These are phyloP conservation scores for Baudoinia panamericana DNA, from an alignment of 495 filamentous ascomycete genomes.

Conservation along the genomic window DNA sequence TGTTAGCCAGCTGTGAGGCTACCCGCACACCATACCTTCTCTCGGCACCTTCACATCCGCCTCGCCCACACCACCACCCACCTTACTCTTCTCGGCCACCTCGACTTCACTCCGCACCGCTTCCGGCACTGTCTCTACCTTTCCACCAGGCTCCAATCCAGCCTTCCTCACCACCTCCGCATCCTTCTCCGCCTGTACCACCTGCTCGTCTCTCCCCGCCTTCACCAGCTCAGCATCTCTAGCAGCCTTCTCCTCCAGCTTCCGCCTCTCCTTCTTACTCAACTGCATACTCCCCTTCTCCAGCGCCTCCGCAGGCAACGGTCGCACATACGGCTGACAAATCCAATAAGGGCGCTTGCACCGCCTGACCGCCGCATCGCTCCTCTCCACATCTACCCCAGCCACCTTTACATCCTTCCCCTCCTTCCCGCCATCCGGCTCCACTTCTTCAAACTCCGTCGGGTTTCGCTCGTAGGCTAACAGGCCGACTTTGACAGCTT, in stretches of 20 bases:
- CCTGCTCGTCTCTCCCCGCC: constrained; percentile 17
- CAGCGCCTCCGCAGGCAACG: constrained; percentile 77
- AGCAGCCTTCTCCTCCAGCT: constrained; percentile 24
- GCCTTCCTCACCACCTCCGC: constrained; percentile 21
- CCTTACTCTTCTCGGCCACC: constrained; percentile 1
- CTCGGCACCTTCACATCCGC: constrained; percentile 25
- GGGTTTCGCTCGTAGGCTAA: constrained; percentile 49
- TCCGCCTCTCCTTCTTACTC: constrained; percentile 43
- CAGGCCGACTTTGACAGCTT: constrained; percentile 56
- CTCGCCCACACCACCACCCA: constrained; percentile 22
- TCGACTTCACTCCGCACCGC: constrained; percentile 4
- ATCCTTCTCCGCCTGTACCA: constrained; percentile 21
- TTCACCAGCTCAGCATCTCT: constrained; percentile 22
- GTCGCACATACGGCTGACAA: constrained; percentile 80
- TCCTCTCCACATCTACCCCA: constrained; percentile 37
- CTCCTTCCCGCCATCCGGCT: constrained; percentile 25
- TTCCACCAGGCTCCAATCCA: constrained; percentile 18
- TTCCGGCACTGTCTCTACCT: constrained; percentile 22
- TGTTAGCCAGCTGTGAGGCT: too few relatives aligned
- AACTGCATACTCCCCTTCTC: constrained; percentile 61
- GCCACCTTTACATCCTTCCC: too few relatives aligned
- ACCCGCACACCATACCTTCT: constrained; percentile 35
- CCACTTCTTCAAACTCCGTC: constrained; percentile 24
- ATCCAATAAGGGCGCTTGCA: constrained; percentile 82
- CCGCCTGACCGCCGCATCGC: constrained; percentile 50